A percentile compares a stretch with the other conserved stretches of the same genome.
Conservation (phyloP, 78 protist species). For the Monocercomonoides exilis region DNA sequence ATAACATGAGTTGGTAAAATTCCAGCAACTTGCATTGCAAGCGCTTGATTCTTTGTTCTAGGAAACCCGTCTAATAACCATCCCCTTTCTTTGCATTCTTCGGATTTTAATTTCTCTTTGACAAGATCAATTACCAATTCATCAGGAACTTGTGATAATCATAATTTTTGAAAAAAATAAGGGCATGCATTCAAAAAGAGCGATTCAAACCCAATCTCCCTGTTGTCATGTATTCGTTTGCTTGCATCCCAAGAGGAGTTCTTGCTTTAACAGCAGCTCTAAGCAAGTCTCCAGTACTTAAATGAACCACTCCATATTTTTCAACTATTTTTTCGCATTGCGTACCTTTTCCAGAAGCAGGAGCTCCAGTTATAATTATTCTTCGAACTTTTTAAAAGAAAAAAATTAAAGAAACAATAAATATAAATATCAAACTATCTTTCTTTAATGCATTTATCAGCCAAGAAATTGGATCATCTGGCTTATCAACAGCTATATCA, state of each 20-base stretch:
- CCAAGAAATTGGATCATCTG: neutral
- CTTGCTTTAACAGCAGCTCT: neutral
- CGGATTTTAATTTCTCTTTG: neutral
- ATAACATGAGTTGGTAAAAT: neutral
- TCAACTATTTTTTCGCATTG: neutral
- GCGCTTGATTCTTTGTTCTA: slow-evolving; percentile 16
- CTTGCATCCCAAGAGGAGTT: slow-evolving; percentile 7
- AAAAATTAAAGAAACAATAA: neutral
- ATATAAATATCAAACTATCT: neutral
- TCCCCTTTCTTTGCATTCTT: neutral
- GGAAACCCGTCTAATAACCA: slow-evolving; percentile 39
- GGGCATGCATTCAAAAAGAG: neutral
- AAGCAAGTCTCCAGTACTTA: slow-evolving; percentile 20
- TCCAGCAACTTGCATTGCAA: neutral
- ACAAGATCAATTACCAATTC: neutral
- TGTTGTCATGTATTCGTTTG: neutral
- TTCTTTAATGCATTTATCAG: neutral
- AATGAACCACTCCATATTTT: slow-evolving; percentile 22
- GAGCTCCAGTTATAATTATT: slow-evolving; percentile 31
- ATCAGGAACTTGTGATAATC: slow-evolving; percentile 22
- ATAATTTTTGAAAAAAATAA: neutral
- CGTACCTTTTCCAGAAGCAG: slow-evolving; percentile 38
- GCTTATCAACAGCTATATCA: neutral
- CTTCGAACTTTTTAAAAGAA: neutral
- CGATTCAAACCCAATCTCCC: neutral